A percentile compares a stretch with the other conserved stretches of the same genome.
phyloP scores from a whole-genome alignment of 257 asterid species.

The Plantago major region DNA sequence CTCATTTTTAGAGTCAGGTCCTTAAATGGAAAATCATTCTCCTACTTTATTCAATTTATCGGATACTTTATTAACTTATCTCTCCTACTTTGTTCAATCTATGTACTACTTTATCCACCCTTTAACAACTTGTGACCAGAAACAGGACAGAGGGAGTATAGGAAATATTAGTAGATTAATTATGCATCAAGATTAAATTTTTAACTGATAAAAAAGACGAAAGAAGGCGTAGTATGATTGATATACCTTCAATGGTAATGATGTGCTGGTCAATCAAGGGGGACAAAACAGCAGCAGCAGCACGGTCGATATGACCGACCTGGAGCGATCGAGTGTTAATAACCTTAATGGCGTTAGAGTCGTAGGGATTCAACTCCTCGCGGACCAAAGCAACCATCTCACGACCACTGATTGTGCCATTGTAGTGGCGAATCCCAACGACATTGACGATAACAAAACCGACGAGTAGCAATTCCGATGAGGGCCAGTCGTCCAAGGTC shows the following conservation, averaged over 20 bases:
- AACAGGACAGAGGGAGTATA: too few relatives aligned
- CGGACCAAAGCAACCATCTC: slow-evolving; percentile 48
- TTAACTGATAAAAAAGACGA: background rate
- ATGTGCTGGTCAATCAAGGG: slow-evolving; percentile 38
- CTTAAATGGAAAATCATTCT: too few relatives aligned
- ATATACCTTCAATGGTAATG: slow-evolving; percentile 35
- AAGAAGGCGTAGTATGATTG: background rate
- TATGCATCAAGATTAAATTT: background rate
- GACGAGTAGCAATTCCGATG: slow-evolving; percentile 24
- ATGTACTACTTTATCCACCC: too few relatives aligned
- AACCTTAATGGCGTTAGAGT: slow-evolving; percentile 40
- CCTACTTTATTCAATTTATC: too few relatives aligned
- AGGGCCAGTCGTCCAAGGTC: slow-evolving; percentile 30
- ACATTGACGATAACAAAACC: slow-evolving; percentile 43
- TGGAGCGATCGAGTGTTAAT: slow-evolving; percentile 35
- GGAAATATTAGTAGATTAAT: too few relatives aligned
- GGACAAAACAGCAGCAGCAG: slow-evolving; percentile 38
- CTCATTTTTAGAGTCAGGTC: too few relatives aligned
- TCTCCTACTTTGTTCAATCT: too few relatives aligned
- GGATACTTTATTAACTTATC: too few relatives aligned
- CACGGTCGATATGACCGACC: slow-evolving; percentile 41
- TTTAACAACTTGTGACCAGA: too few relatives aligned
- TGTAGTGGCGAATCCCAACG: slow-evolving; percentile 36
- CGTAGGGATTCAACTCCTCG: slow-evolving; percentile 33
- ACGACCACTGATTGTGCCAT: slow-evolving; percentile 33